Evolutionary conservation across 2,329 filamentous ascomycete species (phyloP).

Genomic region (Dothideomycetes sp.): DNA sequence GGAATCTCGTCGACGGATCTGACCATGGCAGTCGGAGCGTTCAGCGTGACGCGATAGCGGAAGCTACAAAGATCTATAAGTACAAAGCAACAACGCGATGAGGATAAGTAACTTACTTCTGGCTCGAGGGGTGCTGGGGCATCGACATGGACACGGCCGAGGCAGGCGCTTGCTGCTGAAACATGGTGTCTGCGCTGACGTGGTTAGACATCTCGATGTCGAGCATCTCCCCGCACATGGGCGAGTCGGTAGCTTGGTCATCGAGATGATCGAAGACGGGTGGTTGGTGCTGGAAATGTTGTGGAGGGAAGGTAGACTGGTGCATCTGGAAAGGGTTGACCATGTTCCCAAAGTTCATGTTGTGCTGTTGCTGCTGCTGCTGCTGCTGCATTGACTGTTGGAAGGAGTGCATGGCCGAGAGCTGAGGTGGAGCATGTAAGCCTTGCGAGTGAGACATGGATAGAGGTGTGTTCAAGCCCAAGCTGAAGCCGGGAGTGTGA

Average conservation of each 20-base stretch:
- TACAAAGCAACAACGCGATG: neutral
- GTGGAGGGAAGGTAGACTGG: constrained; percentile 57
- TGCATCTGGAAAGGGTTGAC: constrained; percentile 49
- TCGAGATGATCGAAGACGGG: constrained; percentile 69
- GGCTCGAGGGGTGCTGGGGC: constrained; percentile 30
- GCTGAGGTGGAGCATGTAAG: constrained; percentile 50
- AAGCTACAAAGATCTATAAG: constrained; percentile 45
- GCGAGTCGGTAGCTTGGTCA: constrained; percentile 54
- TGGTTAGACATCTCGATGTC: constrained; percentile 54
- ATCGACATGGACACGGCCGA: constrained; percentile 36
- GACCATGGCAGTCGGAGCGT: constrained; percentile 94
- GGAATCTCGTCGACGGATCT: constrained; percentile 84
- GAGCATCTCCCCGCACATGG: constrained; percentile 46
- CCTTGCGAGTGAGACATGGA: constrained; percentile 66
- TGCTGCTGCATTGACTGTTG: constrained; percentile 50
- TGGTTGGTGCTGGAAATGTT: constrained; percentile 71
- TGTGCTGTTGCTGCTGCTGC: constrained; percentile 44
- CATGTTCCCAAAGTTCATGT: constrained; percentile 43
- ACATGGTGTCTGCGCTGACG: constrained; percentile 48
- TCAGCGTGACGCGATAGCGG: constrained; percentile 80
- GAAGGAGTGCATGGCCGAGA: constrained; percentile 58
- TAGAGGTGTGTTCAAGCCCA: constrained; percentile 66
- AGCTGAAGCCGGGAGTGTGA: constrained; percentile 67
- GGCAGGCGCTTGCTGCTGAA: constrained; percentile 41
- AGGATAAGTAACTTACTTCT: constrained; percentile 35